Base-by-base conservation (phyloP, 495 filamentous ascomycete genomes). In the Parathielavia appendiculata region DNA sequence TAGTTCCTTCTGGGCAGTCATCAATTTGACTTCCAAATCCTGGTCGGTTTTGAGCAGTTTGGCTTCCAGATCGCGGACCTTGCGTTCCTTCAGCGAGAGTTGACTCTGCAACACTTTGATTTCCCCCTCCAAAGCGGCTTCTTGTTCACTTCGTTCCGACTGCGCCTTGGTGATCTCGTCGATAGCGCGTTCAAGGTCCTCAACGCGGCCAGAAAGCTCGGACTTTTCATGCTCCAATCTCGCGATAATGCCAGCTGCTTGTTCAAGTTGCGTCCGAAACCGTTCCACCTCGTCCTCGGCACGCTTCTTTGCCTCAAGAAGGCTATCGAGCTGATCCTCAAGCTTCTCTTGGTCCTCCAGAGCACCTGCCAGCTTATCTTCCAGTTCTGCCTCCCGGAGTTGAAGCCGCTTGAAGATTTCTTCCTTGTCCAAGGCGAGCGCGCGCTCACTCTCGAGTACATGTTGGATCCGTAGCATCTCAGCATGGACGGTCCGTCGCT, bases 381-480 rank as follows among this genome's bases (percentile, higher is more conserved):
- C 86, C 0, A 99, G 79, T 65, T 97, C 92, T 5, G 85, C 83
- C 68, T 97, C 93, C 23, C 92, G 85, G 38, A 86, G 69, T 66
- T 96, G 92, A n/a, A 97, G 78, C 17, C 95, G 82, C 68, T 92
- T 93, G 76, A 97, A 97, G 39, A 99, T 97, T 60, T 97, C 93
- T 62, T 99, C 95, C 67, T 97, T 99, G 70, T 99, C 95, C 9
- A 99, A 76, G 0, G 95, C 95, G 32, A 99, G 76, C 20, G 92
- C 89, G 54, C 95, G 84, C 72, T 99, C 95, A 59, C 91, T 96
- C 72, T 99, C 95, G 11, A 99, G 75, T 1, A 88, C 95, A 58
- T 97, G 88, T 64, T 96, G 91, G 35, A 97, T 86, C 19, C 88
- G 84, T 60, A 92, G 85, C 52, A 97, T 83, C 66, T 97, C 93